phyloP scores from a whole-genome alignment of 2,329 filamentous ascomycete species.

The Rhytidhysteron rufulum region DNA sequence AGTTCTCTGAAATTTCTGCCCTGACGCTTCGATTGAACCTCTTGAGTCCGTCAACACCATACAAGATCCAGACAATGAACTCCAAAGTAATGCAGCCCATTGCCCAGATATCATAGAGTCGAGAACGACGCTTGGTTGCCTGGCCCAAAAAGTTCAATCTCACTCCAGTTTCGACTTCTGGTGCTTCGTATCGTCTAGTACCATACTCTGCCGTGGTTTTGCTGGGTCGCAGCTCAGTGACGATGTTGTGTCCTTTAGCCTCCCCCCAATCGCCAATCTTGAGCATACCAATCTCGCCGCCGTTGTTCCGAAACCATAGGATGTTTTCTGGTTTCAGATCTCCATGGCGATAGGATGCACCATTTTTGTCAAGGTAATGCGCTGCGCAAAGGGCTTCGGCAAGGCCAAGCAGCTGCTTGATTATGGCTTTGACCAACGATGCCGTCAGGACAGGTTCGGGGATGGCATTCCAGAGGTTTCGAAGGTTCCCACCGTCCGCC shows the following conservation, averaged over 20 bases:
- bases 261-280: slow-evolving; percentile 16
- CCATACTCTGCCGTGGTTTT: slow-evolving; percentile 8
- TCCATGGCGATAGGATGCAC: slow-evolving; percentile 12
- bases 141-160: not conserved
- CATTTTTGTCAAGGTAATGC: slow-evolving; percentile 9
- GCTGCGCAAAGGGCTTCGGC: slow-evolving; percentile 12
- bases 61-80: slow-evolving; percentile 20
- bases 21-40: not conserved
- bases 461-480: slow-evolving; percentile 10
- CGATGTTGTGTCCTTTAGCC: slow-evolving; percentile 9
- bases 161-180: slow-evolving; percentile 6
- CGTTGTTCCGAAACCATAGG: slow-evolving; percentile 8
- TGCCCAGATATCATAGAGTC: slow-evolving; percentile 19
- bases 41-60: slow-evolving; percentile 10
- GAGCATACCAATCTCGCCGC: slow-evolving; percentile 6
- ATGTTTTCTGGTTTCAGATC: slow-evolving; percentile 24
- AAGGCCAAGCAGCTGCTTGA: slow-evolving; percentile 12
- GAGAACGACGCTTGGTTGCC: slow-evolving; percentile 8
- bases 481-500: slow-evolving; percentile 19
- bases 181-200: slow-evolving; percentile 14
- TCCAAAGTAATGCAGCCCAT: slow-evolving; percentile 26
- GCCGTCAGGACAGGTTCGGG: slow-evolving; percentile 2
- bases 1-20: not conserved
- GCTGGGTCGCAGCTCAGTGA: slow-evolving; percentile 3
- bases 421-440: slow-evolving; percentile 2